A percentile compares a stretch with the other conserved stretches of the same genome.
Conservation (phyloP, 768 basidiomycete genomes). For the Baorangia bicolor region DNA sequence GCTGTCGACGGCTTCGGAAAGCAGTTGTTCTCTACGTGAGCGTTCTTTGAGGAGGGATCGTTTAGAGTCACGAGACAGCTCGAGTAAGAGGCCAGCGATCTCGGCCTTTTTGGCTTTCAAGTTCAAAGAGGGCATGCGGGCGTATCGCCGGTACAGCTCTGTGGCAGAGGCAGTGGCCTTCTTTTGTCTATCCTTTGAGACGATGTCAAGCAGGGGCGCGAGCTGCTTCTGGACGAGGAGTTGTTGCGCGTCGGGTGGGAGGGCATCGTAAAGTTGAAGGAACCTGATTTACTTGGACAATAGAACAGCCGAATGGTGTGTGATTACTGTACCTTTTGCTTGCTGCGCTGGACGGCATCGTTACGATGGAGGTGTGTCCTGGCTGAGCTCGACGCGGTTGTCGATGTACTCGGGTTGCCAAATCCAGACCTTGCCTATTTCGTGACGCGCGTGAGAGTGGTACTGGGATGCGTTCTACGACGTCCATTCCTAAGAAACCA, state of each 20-base stretch:
- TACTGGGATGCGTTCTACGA: not conserved
- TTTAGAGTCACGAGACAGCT: slow-evolving; percentile 55
- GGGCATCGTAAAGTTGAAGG: slow-evolving; percentile 42
- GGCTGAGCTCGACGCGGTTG: not conserved
- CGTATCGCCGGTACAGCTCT: slow-evolving; percentile 39
- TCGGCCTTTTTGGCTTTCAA: slow-evolving; percentile 54
- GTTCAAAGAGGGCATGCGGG: slow-evolving; percentile 48
- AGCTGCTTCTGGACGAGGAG: slow-evolving; percentile 50
- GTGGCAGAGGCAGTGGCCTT: slow-evolving; percentile 42
- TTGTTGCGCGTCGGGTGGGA: slow-evolving; percentile 55
- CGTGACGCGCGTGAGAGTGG: not conserved
- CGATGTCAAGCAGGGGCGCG: slow-evolving; percentile 45
- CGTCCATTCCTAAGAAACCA: not conserved
- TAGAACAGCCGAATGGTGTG: not conserved
- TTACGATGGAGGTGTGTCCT: not conserved
- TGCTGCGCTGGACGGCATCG: slow-evolving; percentile 15
- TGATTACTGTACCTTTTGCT: slow-evolving; percentile 13
- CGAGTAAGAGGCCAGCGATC: slow-evolving; percentile 49
- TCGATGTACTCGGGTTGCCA: not conserved
- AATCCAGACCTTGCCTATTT: not conserved
- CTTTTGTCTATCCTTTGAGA: slow-evolving; percentile 38
- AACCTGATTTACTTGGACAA: slow-evolving; percentile 37
- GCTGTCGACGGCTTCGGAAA: slow-evolving; percentile 55
- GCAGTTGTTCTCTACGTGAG: slow-evolving; percentile 53
- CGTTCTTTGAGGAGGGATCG: slow-evolving; percentile 50